Evolutionary conservation across 208 protist genomes (phyloP).

Genomic region (Acanthamoeba rhysodes): DNA sequence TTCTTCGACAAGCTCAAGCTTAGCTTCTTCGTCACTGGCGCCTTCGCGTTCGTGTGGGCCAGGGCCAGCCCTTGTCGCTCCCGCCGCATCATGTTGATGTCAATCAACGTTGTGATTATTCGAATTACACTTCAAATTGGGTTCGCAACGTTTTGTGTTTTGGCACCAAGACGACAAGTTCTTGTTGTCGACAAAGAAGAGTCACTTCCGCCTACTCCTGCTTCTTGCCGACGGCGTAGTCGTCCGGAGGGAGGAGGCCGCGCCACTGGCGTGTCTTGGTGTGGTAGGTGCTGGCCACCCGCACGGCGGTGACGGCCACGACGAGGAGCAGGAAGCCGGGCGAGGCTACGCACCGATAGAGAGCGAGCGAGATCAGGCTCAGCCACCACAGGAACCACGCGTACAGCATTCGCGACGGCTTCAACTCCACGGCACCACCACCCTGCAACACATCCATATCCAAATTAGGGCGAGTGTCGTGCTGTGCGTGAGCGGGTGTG

Average conservation of each 20-base stretch:
- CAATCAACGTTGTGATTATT: too few relatives aligned
- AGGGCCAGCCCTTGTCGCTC: background rate
- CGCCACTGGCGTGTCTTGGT: constrained; percentile 10
- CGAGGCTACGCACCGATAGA: constrained; percentile 9
- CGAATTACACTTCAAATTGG: too few relatives aligned
- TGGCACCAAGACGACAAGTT: background rate
- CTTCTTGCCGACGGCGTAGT: background rate
- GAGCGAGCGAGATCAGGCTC: background rate
- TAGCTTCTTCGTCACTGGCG: background rate
- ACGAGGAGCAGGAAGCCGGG: background rate
- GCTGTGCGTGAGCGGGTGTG: background rate
- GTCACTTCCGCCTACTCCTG: background rate
- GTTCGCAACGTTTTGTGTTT: too few relatives aligned
- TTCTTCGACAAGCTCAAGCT: background rate
- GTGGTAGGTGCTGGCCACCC: constrained; percentile 41
- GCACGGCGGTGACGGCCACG: background rate
- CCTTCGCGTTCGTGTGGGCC: background rate
- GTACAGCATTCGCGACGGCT: background rate
- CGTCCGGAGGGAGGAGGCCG: constrained; percentile 23
- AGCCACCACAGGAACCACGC: constrained; percentile 57
- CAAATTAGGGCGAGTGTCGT: background rate
- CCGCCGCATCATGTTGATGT: too few relatives aligned
- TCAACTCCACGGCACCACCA: background rate
- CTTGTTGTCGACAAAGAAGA: background rate
- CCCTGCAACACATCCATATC: background rate